phyloP scores from a whole-genome alignment of 1,284 basidiomycete genomes.

The Exsudoporus floridanus region DNA sequence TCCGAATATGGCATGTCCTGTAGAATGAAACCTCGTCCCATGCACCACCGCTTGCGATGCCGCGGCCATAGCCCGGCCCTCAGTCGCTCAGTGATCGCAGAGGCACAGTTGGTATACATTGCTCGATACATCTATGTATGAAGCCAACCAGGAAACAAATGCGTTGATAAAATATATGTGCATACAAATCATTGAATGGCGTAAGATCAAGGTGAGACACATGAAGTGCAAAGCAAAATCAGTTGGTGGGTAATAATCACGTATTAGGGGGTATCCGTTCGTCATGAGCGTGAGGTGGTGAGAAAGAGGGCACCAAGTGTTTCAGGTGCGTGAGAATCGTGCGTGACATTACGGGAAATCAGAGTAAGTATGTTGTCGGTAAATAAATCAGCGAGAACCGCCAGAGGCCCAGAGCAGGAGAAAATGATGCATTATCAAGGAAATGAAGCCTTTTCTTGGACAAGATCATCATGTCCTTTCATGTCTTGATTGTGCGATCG shows the following conservation, averaged over 20 bases:
- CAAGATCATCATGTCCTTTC: conserved; percentile 42
- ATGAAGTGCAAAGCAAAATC: conserved; percentile 15
- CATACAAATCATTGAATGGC: conserved; percentile 32
- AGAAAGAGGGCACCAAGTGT: conserved; percentile 9
- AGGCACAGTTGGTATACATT: conserved; percentile 15
- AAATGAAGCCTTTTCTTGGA: conserved; percentile 46
- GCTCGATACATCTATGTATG: conserved; percentile 11
- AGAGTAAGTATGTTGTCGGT: conserved; percentile 17
- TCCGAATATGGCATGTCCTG: conserved; percentile 35
- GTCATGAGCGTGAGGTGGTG: conserved; percentile 16
- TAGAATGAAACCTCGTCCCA: conserved; percentile 20
- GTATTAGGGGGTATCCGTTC: conserved; percentile 36
- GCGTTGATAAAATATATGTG: conserved; percentile 26
- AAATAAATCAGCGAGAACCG: conserved; percentile 25
- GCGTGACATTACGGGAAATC: conserved; percentile 27
- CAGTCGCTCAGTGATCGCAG: conserved; percentile 12
- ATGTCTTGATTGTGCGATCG: conserved; percentile 43
- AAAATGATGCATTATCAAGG: conserved; percentile 28
- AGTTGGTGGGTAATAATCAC: conserved; percentile 35
- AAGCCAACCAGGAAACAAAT: conserved; percentile 2
- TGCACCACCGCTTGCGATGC: conserved; percentile 14
- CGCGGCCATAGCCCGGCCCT: conserved; percentile 14
- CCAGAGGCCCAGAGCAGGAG: conserved; percentile 13
- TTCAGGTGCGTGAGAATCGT: conserved; percentile 23
- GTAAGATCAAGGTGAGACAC: conserved; percentile 19